phyloP scores from a whole-genome alignment of 257 asterid species.

The Leonotis leonurus region DNA sequence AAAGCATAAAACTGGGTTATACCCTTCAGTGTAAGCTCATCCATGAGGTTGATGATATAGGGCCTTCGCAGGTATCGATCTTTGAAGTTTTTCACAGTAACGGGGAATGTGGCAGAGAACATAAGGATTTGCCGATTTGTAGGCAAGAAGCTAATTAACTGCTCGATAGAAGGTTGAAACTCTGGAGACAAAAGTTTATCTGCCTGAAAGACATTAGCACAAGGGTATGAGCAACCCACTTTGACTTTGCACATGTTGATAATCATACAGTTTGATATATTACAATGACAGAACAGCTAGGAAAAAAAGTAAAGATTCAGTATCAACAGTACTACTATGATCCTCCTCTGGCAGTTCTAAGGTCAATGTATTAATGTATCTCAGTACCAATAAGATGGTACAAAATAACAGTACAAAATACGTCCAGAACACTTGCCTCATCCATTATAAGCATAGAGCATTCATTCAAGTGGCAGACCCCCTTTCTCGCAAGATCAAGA shows the following conservation, averaged over 20 bases:
- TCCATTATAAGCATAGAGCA: conserved; percentile 73
- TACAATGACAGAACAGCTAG: conserved; percentile 5
- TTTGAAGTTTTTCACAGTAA: conserved; percentile 75
- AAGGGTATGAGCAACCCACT: not conserved
- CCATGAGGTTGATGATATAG: conserved; percentile 83
- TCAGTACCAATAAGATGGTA: too few species aligned
- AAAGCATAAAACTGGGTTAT: conserved; percentile 83
- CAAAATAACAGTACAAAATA: not conserved
- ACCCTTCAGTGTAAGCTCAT: conserved; percentile 91
- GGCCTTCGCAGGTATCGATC: conserved; percentile 67
- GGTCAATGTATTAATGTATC: not conserved
- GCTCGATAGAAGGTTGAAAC: conserved; percentile 82
- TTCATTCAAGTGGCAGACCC: conserved; percentile 52
- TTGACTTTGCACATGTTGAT: not conserved
- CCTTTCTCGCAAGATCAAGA: conserved; percentile 72
- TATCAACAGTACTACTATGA: not conserved
- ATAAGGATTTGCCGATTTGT: conserved; percentile 73
- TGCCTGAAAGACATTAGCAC: conserved; percentile 53
- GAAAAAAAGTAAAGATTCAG: not conserved
- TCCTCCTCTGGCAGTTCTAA: not conserved
- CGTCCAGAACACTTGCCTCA: conserved; percentile 45
- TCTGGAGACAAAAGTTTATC: conserved; percentile 91
- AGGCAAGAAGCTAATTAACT: conserved; percentile 60
- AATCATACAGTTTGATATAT: conserved; percentile 11
- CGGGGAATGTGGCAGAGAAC: conserved; percentile 92